Evolutionary conservation across 2,329 filamentous ascomycete genomes (phyloP), one percentile per base, ranked within the genome.

Genomic region (Amylocarpus encephaloides): DNA sequence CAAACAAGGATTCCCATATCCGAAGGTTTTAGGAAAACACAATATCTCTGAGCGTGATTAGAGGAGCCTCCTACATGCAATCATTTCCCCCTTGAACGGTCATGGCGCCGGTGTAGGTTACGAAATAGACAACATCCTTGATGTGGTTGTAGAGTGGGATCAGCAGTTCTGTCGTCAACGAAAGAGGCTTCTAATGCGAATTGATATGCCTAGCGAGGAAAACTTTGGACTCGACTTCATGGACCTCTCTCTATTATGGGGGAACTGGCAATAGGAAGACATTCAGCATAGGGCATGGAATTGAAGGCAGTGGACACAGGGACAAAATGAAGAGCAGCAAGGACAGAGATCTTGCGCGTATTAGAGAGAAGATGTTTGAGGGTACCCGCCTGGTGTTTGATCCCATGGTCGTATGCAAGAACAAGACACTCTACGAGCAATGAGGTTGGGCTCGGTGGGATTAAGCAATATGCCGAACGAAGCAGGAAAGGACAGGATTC

Each of bases 131-230:
- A n/a, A 50, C 3, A 43, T 57, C 18, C 51, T 58, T 29, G 56
- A 60, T 39, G 45, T 46, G 18, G 53, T 50, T 15, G 51, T 53
- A 6, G 43, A 45, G 13, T 54, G 48, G 46, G 57, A 61, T 46
- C 42, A 46, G 1, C 38, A 52, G 10, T 51, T 41, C 26, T 61
- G 60, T 32, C 52, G 58, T 5, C 50, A 50, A n/a, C 50, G 49
- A n/a, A 50, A 53, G n/a, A 53, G 55, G 2, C 40, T 59, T 13
- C 26, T 62, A 15, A 52, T 61, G 51, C 46, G 57, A 13, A 22
- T 59, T 3, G 59, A 61, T 29, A 57, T 59, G 53, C 58, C 59
- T n/a, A 55, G 52, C 1, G 57, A 62, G 35, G 41, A 54, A n/a
- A 51, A 55, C 3, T 60, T 48, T 33, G 54, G 58, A 1, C 47